phyloP scores from a whole-genome alignment of 2,329 filamentous ascomycete species.

The Onygenales sp. region DNA sequence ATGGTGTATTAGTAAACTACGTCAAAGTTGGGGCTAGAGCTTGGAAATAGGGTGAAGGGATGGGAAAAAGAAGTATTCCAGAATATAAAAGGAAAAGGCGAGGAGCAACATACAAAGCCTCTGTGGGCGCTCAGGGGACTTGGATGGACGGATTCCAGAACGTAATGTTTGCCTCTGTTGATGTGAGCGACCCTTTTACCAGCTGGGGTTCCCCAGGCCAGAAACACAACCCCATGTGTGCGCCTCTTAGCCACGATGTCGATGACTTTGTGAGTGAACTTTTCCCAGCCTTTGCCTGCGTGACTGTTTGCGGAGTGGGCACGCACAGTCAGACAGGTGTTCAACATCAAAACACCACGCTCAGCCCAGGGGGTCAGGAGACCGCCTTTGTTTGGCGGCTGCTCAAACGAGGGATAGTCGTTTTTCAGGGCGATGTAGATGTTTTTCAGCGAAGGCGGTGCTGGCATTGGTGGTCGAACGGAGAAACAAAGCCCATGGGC shows the following conservation, averaged over 20 bases:
- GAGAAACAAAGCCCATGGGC: slow-evolving; percentile 95
- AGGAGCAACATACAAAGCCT: slow-evolving; percentile 55
- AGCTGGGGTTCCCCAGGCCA: slow-evolving; percentile 87
- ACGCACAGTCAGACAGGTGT: slow-evolving; percentile 88
- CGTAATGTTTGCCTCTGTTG: slow-evolving; percentile 60
- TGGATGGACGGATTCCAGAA: slow-evolving; percentile 81
- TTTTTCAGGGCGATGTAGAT: slow-evolving; percentile 84
- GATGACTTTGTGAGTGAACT: slow-evolving; percentile 83
- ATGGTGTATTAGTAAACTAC: neutral
- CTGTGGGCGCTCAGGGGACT: slow-evolving; percentile 78
- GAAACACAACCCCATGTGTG: slow-evolving; percentile 75
- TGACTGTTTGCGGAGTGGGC: slow-evolving; percentile 83
- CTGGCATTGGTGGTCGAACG: slow-evolving; percentile 76
- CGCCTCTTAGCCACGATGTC: slow-evolving; percentile 73
- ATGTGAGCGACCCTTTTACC: slow-evolving; percentile 68
- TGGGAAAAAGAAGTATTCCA: neutral
- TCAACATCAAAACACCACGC: slow-evolving; percentile 82
- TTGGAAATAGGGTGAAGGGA: neutral
- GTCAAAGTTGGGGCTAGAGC: neutral
- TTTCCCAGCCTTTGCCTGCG: slow-evolving; percentile 80
- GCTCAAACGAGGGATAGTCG: slow-evolving; percentile 72
- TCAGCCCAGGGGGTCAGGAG: slow-evolving; percentile 90
- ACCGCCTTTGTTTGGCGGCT: slow-evolving; percentile 68
- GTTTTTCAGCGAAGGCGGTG: slow-evolving; percentile 83
- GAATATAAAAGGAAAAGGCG: neutral